Evolutionary conservation across 164 flowering plant genomes (phyloP), one percentile per base, ranked within the genome.

Genomic region (Aristolochia contorta): DNA sequence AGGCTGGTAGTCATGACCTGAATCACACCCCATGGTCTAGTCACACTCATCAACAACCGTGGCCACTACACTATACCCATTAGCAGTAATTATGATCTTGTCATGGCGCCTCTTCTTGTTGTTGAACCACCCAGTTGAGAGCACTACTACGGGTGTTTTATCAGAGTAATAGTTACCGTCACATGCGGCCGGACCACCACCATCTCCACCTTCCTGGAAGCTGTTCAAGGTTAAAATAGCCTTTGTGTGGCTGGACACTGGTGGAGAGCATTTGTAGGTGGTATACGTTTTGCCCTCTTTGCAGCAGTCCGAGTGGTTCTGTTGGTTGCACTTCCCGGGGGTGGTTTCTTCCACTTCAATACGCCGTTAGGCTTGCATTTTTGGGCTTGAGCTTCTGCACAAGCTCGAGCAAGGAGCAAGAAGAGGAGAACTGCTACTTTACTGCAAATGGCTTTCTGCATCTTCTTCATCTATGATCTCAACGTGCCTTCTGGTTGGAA

Each of bases 21-120:
- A 20, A 37, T 67, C 74, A 63, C 74, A 70, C 18, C 74, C 77
- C 65, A 58, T 46, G 1, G 69, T 63, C 4, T 71, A 74, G 54
- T 74, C 74, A 59, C 77, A 74, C 64, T 74, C 77, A 46, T 74
- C 77, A 6, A 74, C 74, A 45, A 70, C 77, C 72, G 30, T 72
- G 1, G 76, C 76, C 47, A n/a, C n/a, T n/a, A n/a, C n/a, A n/a
- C n/a, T n/a, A n/a, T 48, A 49, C 46, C 71, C 71, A 54, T 72
- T 72, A 24, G 52, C 75, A 22, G 16, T 37, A 24, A 71, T 71
- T 8, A 41, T 65, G 24, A 77, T 71, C 56, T 64, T 64, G 1
- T 69, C 51, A 19, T 54, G 25, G 52, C 77, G 74, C 19, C 65
- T 62, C 50, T 53, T 33, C 47, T 21, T 14, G 18, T 62, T 22